phyloP scores from a whole-genome alignment of 1,139 yeast species.

The Geotrichum phurueaensis region DNA sequence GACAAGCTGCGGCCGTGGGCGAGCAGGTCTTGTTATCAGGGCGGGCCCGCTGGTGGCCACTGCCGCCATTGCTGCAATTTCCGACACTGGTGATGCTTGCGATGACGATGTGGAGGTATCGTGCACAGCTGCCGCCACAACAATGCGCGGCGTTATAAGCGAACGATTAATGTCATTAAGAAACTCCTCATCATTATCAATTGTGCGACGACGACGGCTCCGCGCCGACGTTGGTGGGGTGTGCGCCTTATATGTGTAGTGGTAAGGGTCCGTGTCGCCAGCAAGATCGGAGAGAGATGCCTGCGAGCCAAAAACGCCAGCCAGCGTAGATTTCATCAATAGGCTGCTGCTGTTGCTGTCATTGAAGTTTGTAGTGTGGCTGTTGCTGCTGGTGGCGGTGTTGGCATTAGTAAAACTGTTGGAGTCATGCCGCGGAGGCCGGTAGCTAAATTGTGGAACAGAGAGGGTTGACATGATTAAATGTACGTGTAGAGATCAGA shows the following conservation, averaged over 20 bases:
- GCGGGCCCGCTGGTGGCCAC: background rate
- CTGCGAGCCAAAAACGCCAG: conserved; percentile 37
- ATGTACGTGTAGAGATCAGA: background rate
- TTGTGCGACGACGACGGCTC: background rate
- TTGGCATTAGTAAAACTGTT: background rate
- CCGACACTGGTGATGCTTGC: too few relatives aligned
- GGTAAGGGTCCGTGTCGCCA: conserved; percentile 27
- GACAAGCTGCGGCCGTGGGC: background rate
- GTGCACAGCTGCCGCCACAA: background rate
- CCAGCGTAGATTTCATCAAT: conserved; percentile 25
- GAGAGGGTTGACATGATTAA: background rate
- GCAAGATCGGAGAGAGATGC: conserved; percentile 36
- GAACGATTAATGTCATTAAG: conserved; percentile 1
- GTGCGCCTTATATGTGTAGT: background rate
- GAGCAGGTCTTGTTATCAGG: background rate
- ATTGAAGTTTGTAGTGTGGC: conserved; percentile 22
- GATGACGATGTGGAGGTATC: too few relatives aligned
- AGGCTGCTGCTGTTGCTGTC: background rate
- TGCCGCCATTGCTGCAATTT: background rate
- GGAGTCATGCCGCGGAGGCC: background rate
- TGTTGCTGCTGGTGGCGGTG: background rate
- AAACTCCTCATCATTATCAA: background rate
- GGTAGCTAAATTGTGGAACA: background rate
- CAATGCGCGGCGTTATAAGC: background rate
- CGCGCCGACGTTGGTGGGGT: background rate